Base-by-base conservation (phyloP, 768 basidiomycete species). In the Lactarius trivialis region DNA sequence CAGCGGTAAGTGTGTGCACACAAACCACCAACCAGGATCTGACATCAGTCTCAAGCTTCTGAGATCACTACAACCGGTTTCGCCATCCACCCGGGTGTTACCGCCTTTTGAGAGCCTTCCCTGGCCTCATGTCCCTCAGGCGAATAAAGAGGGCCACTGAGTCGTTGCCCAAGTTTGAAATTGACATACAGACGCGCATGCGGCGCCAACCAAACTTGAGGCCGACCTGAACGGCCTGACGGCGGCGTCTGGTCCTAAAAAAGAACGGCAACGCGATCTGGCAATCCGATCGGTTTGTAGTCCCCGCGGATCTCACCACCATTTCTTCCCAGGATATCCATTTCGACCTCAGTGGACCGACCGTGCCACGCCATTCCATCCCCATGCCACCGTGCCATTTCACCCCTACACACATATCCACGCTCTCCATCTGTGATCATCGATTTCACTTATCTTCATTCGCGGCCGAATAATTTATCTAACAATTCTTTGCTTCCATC, bases 301-400 rank as follows among this genome's bases (percentile, higher is more conserved):
- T 58, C 63, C 56, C 61, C 63, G 63, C 63, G 63, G 63, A 64
- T 64, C 62, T 63, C 62, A 53, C n/a, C n/a, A n/a, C n/a, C 48
- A 28, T 60, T 63, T 49, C 36, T 61, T 63, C 58, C 63, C 63
- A 54, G 52, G 61, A 49, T 37, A 48, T 33, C 50, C 26, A 30
- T 33, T 33, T 30, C 19, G 14, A 6, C 19, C 19, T n/a, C 17
- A 21, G 17, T 33, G 30, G 30, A 52, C 51, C 8, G 30, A 52
- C 51, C 8, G 17, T 52, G 51, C 51, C 51, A 30, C 51, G 17
- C 28, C 28, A 33, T 17, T 28, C 51, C 51, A 52, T 33, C 51
- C 12, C 45, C 45, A 48, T 48, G 45, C 45, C 45, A 48, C 45
- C 45, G 24, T 26, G 45, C 45, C 45, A 48, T 26, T 24, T 11